A percentile compares a stretch with the other conserved stretches of the same genome.
Conservation (phyloP, 805 yeast species). For the Cyberlindnera galapagoensis region DNA sequence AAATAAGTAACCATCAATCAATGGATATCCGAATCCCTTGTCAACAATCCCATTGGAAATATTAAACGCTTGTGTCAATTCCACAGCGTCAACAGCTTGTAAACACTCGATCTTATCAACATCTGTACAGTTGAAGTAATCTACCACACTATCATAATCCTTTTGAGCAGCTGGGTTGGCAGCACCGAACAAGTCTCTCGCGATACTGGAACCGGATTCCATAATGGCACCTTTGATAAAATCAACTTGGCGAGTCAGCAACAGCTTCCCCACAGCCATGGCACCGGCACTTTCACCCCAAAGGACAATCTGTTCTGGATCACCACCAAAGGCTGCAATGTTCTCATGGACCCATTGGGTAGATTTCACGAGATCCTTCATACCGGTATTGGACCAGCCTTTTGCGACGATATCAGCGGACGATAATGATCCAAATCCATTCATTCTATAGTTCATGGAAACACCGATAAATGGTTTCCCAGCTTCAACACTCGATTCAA, state of each 20-base stretch:
- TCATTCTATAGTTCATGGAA: conserved; percentile 32
- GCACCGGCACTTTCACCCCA: conserved; percentile 36
- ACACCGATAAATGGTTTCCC: conserved; percentile 27
- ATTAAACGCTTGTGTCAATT: conserved; percentile 7
- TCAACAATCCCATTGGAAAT: conserved; percentile 10
- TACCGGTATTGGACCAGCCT: conserved; percentile 28
- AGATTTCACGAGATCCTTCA: conserved; percentile 30
- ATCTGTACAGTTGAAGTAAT: conserved; percentile 11
- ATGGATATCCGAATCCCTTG: conserved; percentile 5
- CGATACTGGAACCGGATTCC: conserved; percentile 12
- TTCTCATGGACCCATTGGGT: conserved; percentile 30
- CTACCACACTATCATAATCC: conserved; percentile 5
- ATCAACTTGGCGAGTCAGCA: conserved; percentile 7
- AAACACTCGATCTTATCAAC: conserved; percentile 9
- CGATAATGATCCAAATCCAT: conserved; percentile 30
- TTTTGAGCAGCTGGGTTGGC: conserved; percentile 2
- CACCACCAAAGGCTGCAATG: conserved; percentile 32
- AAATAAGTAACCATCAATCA: conserved; percentile 14
- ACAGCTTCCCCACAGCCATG: conserved; percentile 12
- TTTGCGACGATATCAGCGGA: conserved; percentile 19
- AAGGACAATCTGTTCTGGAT: conserved; percentile 28
- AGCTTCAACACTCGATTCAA: conserved; percentile 13
- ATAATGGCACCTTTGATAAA: conserved; percentile 16
- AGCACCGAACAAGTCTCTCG: conserved; percentile 5
- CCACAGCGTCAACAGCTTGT: conserved; percentile 10